phyloP scores from a whole-genome alignment of 2,329 filamentous ascomycete species.

The Dendrostoma leiphaemia region DNA sequence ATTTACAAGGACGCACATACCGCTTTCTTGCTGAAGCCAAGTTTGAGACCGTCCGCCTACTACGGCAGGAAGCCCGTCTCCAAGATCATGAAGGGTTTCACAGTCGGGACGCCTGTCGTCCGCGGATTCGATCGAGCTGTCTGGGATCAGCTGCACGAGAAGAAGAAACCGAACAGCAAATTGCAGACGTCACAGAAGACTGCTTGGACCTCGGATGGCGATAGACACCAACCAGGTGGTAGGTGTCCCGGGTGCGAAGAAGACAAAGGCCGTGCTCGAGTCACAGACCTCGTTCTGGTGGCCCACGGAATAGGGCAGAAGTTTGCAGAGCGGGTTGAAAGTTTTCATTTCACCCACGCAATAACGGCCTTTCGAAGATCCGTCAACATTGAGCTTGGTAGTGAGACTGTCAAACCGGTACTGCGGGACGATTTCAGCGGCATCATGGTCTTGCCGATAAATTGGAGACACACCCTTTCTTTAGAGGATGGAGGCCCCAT shows the following conservation, averaged over 20 bases:
- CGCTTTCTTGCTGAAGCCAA: slow-evolving; percentile 85
- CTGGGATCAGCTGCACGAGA: slow-evolving; percentile 72
- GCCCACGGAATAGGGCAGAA: slow-evolving; percentile 98
- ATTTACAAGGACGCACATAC: slow-evolving; percentile 77
- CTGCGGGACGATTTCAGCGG: slow-evolving; percentile 78
- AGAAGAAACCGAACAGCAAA: slow-evolving; percentile 29
- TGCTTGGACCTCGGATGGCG: slow-evolving; percentile 15
- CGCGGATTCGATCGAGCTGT: slow-evolving; percentile 77
- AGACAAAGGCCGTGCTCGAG: slow-evolving; percentile 63
- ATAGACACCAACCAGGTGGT: slow-evolving; percentile 13
- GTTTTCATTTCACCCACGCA: slow-evolving; percentile 94
- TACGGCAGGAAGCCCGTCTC: slow-evolving; percentile 78
- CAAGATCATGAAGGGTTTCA: slow-evolving; percentile 79
- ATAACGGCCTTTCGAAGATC: slow-evolving; percentile 87
- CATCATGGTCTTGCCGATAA: slow-evolving; percentile 90
- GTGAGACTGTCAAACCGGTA: slow-evolving; percentile 69
- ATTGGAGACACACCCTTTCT: slow-evolving; percentile 87
- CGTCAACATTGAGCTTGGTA: slow-evolving; percentile 80
- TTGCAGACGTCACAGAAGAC: slow-evolving; percentile 25
- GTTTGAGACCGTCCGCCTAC: slow-evolving; percentile 78
- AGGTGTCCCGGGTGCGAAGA: slow-evolving; percentile 52
- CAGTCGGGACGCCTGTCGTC: slow-evolving; percentile 82
- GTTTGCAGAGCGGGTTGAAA: slow-evolving; percentile 89
- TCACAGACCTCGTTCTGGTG: slow-evolving; percentile 86
- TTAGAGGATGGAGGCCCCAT: slow-evolving; percentile 76